Evolutionary conservation across 2,329 filamentous ascomycete species (phyloP), one percentile per base, ranked within the genome.

Genomic region (Escovopsis sp.): DNA sequence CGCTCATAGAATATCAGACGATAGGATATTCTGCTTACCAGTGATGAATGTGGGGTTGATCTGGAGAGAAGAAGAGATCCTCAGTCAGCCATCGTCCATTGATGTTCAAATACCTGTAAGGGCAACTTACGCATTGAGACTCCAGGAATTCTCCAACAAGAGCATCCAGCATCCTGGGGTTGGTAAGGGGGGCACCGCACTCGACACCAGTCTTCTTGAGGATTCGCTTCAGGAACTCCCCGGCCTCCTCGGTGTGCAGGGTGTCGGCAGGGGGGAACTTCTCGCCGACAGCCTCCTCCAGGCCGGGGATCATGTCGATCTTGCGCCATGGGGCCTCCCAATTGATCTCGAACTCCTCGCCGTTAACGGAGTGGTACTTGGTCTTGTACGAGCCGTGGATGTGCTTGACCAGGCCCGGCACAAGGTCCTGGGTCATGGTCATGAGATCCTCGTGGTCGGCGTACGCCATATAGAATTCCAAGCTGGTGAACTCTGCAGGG

Each of bases 401-500:
- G 49, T 86, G 72, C 74, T 94, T 88, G 58, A 95, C 89, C 6
- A 96, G 73, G 34, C 81, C 76, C 29, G 85, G 88, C 37, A 98
- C 82, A 27, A 98, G 80, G 58, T 95, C 88, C 63, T 98, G 91
- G 2, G 91, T 96, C 56, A 86, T 74, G 45, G 83, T 68, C 54
- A 63, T 62, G 45, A 95, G 70, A 57, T 96, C 91, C 62, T 93
- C 84, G 51, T 94, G 77, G 62, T 94, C 87, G 43, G 82, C 83
- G 51, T 87, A 96, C 4, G 91, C 89, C 75, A 84, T 80, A 66
- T 98, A 98, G 67, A 96, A 96, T 63, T 98, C 91, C 61, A 86
- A 85, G 24, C 86, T 94, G 35, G 91, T 98, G 69, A 98, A 98
- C 61, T 98, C 91, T 33, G 84, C 4, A 8, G 16, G 3, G 32